These are phyloP conservation scores for Neotropicomus parvogracilis DNA, from an alignment of 1,284 basidiomycete genomes.

Conservation along the genomic window DNA sequence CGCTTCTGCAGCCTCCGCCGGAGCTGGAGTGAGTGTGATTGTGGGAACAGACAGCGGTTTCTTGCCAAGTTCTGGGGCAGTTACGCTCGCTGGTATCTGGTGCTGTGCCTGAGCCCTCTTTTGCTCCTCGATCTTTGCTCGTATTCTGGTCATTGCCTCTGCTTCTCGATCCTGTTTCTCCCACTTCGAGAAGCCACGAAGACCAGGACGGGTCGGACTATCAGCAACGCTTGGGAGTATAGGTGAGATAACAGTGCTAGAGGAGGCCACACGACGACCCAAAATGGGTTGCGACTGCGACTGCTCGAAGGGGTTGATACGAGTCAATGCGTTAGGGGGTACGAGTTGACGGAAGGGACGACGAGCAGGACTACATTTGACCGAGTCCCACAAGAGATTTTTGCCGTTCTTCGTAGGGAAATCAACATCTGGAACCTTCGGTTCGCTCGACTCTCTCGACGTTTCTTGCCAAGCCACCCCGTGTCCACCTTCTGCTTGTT, in stretches of 20 bases:
- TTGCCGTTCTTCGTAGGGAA: slow-evolving; percentile 42
- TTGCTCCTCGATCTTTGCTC: slow-evolving; percentile 46
- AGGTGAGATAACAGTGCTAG: slow-evolving; percentile 25
- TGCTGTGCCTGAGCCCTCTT: slow-evolving; percentile 31
- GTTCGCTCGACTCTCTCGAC: slow-evolving; percentile 39
- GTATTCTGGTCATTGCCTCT: slow-evolving; percentile 64
- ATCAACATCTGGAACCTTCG: slow-evolving; percentile 38
- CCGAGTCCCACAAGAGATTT: slow-evolving; percentile 44
- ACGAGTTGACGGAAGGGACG: slow-evolving; percentile 45
- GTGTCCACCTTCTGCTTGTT: slow-evolving; percentile 55
- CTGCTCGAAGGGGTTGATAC: slow-evolving; percentile 39
- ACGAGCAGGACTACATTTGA: slow-evolving; percentile 36
- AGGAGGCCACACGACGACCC: slow-evolving; percentile 40
- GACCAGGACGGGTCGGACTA: slow-evolving; percentile 49
- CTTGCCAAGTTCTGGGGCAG: slow-evolving; percentile 24
- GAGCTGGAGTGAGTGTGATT: slow-evolving; percentile 30
- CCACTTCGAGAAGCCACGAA: slow-evolving; percentile 67
- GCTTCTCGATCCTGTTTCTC: slow-evolving; percentile 80
- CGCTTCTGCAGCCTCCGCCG: slow-evolving; percentile 12
- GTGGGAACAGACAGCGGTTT: slow-evolving; percentile 25
- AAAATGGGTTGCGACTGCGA: slow-evolving; percentile 27
- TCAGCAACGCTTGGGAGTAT: slow-evolving; percentile 40
- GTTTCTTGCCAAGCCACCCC: slow-evolving; percentile 68
- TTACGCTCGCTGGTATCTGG: slow-evolving; percentile 18
- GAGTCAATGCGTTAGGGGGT: slow-evolving; percentile 38